phyloP scores from a whole-genome alignment of 2,329 filamentous ascomycete genomes.

The Calonectria pseudoreteaudii region DNA sequence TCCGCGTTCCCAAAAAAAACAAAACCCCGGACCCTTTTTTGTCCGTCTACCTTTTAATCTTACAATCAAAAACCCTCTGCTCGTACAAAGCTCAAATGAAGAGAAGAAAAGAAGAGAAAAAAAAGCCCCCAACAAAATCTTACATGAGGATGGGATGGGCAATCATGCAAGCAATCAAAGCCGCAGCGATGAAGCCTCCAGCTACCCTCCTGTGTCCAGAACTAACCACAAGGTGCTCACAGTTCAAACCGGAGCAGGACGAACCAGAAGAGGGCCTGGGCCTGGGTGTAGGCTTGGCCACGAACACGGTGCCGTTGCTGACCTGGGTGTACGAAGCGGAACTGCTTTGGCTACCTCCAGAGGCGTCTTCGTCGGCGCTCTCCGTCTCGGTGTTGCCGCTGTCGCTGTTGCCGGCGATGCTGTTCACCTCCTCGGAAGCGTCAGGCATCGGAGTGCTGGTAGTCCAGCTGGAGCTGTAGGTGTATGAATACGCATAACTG shows the following conservation, averaged over 20 bases:
- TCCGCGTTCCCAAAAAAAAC: background rate
- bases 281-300: background rate
- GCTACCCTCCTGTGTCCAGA: background rate
- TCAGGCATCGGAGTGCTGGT: background rate
- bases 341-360: background rate
- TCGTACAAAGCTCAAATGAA: background rate
- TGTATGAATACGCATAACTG: background rate
- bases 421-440: background rate
- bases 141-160: background rate
- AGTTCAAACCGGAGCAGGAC: background rate
- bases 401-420: too few species aligned
- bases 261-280: background rate
- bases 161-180: background rate
- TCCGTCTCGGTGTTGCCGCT: background rate
- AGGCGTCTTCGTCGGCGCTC: background rate
- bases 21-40: background rate
- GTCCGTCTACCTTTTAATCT: background rate
- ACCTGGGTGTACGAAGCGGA: background rate
- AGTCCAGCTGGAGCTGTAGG: background rate
- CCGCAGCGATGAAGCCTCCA: background rate
- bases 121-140: background rate
- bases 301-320: background rate
- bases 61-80: background rate
- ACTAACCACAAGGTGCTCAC: background rate
- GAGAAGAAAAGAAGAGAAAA: background rate